phyloP scores from a whole-genome alignment of 176 grass and related monocot species.

The barley (Hordeum vulgare) region MorexV3_pseudomolecules_assembly NC_058522.1:486442689-486443188 shows the following conservation, averaged over 20 bases:
- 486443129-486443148: background rate
- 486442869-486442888: background rate
- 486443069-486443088: background rate
- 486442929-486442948: background rate
- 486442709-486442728: background rate
- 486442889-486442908: background rate
- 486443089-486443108: background rate
- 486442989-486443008: background rate
- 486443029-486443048: background rate
- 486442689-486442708: background rate
- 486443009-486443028: background rate
- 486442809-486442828: background rate
- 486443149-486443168: background rate
- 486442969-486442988: background rate
- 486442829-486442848: too few species aligned
- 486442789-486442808: background rate
- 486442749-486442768: background rate
- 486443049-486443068: background rate
- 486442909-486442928: background rate
- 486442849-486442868: background rate
- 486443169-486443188: background rate
- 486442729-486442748: background rate
- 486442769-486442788: background rate
- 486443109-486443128: background rate
- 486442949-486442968: background rate